phyloP scores from a whole-genome alignment of 2,329 filamentous ascomycete species.

The Sphaerulina populicola region DNA sequence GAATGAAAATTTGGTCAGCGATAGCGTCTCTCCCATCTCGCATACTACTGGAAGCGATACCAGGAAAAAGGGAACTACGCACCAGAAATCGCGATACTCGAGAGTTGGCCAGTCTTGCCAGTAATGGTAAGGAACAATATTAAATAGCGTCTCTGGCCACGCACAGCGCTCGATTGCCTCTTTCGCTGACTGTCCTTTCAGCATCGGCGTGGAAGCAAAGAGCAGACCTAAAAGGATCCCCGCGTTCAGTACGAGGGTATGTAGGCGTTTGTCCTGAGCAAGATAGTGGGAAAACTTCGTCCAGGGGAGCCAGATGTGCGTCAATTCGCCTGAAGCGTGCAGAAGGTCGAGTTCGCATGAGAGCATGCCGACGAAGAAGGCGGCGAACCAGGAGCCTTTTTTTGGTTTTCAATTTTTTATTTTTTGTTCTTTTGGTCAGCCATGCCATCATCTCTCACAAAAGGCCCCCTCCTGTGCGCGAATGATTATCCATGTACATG shows the following conservation, averaged over 20 bases:
- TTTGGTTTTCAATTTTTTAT: no score
- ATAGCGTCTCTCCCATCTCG: not conserved
- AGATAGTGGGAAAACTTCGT: constrained; percentile 4
- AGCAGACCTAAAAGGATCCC: constrained; percentile 13
- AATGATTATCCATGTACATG: not conserved
- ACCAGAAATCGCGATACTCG: constrained; percentile 10
- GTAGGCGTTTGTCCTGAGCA: not conserved
- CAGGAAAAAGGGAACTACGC: not conserved
- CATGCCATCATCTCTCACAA: not conserved
- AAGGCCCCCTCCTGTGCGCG: no score
- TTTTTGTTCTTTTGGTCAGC: not conserved
- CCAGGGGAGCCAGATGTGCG: constrained; percentile 13
- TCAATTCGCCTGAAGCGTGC: constrained; percentile 31
- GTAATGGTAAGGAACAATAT: constrained; percentile 4
- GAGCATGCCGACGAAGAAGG: constrained; percentile 55
- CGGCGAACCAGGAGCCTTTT: constrained; percentile 49
- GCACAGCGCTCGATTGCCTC: constrained; percentile 5
- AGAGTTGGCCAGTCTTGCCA: not conserved
- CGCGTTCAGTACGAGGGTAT: constrained; percentile 11
- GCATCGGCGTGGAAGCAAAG: constrained; percentile 9
- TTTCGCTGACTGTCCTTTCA: not conserved
- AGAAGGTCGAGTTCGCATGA: constrained; percentile 53
- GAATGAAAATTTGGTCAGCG: constrained; percentile 8
- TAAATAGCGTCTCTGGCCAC: constrained; percentile 8
- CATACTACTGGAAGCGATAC: not conserved